Conservation (phyloP, 2,329 filamentous ascomycete genomes). For the Gaeumannomyces tritici region DNA sequence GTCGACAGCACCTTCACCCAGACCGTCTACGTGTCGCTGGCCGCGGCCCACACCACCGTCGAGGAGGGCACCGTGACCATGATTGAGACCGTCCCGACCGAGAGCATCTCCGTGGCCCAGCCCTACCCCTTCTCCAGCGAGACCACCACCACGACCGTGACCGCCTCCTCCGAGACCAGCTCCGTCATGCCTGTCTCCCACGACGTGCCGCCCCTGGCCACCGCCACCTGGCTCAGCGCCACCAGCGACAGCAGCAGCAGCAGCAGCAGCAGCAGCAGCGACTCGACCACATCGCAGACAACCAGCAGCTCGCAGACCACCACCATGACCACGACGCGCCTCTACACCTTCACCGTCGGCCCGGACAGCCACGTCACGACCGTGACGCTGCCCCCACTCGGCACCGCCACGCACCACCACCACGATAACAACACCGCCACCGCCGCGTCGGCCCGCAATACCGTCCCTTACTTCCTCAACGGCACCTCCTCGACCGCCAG, state of each 20-base stretch:
- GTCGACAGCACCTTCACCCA: background rate
- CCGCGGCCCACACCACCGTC: background rate
- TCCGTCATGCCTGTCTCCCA: background rate
- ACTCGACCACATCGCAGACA: no score
- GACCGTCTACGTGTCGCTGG: background rate
- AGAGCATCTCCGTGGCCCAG: background rate
- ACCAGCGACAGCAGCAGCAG: constrained; percentile 1
- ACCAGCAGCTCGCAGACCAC: no score
- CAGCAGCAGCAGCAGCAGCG: background rate
- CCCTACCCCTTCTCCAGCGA: background rate
- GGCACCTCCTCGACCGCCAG: no score
- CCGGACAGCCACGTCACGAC: background rate
- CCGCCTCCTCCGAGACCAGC: background rate
- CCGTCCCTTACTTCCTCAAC: constrained; percentile 5
- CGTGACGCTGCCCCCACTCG: background rate
- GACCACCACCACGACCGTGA: background rate
- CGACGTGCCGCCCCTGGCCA: background rate
- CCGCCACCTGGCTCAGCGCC: background rate
- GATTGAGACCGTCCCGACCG: constrained; percentile 2
- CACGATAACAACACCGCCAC: constrained; percentile 5
- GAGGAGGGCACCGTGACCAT: background rate
- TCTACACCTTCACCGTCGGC: constrained; percentile 5
- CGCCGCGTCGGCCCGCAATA: constrained; percentile 8
- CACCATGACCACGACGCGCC: constrained; percentile 12
- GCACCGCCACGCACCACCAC: background rate